Base-by-base conservation (phyloP, 2,329 filamentous ascomycete genomes). In the Trichophyton simii region DNA sequence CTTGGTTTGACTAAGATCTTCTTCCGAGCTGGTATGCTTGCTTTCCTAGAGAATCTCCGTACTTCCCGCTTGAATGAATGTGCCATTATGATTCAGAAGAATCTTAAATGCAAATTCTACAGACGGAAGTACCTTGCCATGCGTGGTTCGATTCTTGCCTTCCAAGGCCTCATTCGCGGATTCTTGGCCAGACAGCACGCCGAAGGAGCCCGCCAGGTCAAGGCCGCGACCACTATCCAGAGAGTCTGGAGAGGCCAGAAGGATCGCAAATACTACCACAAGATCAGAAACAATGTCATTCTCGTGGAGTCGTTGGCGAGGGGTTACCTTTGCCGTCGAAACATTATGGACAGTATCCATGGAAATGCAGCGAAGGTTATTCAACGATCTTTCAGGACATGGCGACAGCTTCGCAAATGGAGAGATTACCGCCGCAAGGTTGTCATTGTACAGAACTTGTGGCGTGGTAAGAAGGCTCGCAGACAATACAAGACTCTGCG, bases 11-110 rank as follows among this genome's bases (percentile, higher is more conserved):
- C 92, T 59, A 99, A 99, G 79, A 96, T 99, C 72, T 99, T 99
- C 79, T 99, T 99, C 85, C 88, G 94, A 63, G 94, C 94, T 61
- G 94, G 94, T 75, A 99, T 99, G 94, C 86, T 99, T 68, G 94
- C 94, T 5, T 96, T 96, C 78, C 79, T 99, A 58, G 94, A 99
- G 77, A 96, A 96, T 67, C 81, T 96, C 66, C 86, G 94, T 63
- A 96, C 94, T 11, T 89, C 82, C 66, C 86, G 91, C 63, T 82
- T 99, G 71, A 97, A 95, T 72, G 88, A 91, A 67, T 95, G 91
- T 67, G 94, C 94, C 11, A 89, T 95, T 68, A 88, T 99, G 85
- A 99, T 99, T 61, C 94, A 99, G 76, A 99, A 99, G 85, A 99
- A 99, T 71, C 78, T 99, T 61, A 88, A 86, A 66, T 91, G 90